Percentiles rank a stretch among this genome's conserved stretches.
These are phyloP conservation scores for Thyridium curvatum DNA, from an alignment of 2,329 filamentous ascomycete genomes.

Conservation along the genomic window DNA sequence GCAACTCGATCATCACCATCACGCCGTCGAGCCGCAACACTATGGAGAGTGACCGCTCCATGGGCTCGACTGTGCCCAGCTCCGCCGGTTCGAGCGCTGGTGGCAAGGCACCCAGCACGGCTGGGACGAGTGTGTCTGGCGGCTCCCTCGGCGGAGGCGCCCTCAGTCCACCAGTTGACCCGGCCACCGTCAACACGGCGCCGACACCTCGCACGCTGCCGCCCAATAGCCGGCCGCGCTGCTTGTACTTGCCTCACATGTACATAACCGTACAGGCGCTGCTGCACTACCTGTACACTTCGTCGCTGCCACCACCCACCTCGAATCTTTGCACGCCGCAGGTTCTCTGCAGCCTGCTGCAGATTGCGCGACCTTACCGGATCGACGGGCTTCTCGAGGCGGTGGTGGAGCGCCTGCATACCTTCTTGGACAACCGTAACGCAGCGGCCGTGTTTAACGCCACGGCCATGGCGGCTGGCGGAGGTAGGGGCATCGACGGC, in stretches of 20 bases:
- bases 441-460: constrained; percentile 97
- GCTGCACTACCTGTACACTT: constrained; percentile 90
- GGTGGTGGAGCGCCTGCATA: constrained; percentile 84
- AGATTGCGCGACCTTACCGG: constrained; percentile 88
- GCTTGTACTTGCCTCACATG: constrained; percentile 90
- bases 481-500: constrained; percentile 75
- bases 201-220: constrained; percentile 51
- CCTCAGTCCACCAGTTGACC: constrained; percentile 30
- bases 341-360: constrained; percentile 89
- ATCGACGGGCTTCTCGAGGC: constrained; percentile 89
- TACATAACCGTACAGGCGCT: constrained; percentile 83
- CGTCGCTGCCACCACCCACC: constrained; percentile 68
- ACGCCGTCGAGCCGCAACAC: constrained; percentile 58
- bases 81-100: constrained; percentile 23
- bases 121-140: constrained; percentile 36
- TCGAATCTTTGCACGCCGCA: constrained; percentile 86
- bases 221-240: constrained; percentile 67
- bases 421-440: constrained; percentile 85
- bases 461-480: constrained; percentile 94
- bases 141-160: constrained; percentile 13
- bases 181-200: constrained; percentile 44
- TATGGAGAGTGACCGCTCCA: constrained; percentile 38
- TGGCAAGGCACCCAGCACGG: constrained; percentile 34
- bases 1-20: constrained; percentile 81
- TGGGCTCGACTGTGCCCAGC: constrained; percentile 18